These are phyloP conservation scores for Coniochaeta sp. DNA, from an alignment of 2,329 filamentous ascomycete genomes.

Conservation along the genomic window DNA sequence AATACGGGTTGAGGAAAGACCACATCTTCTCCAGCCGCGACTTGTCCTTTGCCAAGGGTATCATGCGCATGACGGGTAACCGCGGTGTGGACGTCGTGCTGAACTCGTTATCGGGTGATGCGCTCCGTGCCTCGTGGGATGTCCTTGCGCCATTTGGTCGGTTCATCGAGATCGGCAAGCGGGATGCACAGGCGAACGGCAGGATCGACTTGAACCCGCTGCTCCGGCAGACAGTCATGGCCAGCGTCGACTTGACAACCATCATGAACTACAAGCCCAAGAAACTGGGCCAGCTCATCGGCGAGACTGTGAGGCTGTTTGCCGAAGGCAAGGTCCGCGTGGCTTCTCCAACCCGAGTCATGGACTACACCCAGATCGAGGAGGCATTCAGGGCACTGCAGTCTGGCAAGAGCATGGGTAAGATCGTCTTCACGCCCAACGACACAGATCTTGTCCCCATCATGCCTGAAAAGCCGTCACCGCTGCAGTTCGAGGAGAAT, in stretches of 20 bases:
- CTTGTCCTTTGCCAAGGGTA: constrained; percentile 20
- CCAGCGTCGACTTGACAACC: neutral
- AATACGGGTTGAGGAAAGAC: constrained; percentile 20
- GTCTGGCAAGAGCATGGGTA: constrained; percentile 4
- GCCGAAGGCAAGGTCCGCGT: neutral
- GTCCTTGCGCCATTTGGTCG: constrained; percentile 34
- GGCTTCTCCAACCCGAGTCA: neutral
- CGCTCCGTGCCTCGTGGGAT: constrained; percentile 33
- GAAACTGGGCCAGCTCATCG: constrained; percentile 14
- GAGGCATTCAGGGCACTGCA: neutral
- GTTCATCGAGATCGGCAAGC: constrained; percentile 38
- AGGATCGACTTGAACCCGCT: neutral
- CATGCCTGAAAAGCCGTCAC: neutral
- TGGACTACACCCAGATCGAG: constrained; percentile 2
- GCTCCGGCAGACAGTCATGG: neutral
- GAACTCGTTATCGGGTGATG: constrained; percentile 32
- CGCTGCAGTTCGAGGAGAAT: neutral
- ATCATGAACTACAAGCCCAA: constrained; percentile 2
- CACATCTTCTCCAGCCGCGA: constrained; percentile 27
- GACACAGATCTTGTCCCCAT: constrained; percentile 1
- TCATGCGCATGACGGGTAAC: constrained; percentile 19
- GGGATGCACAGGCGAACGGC: constrained; percentile 27
- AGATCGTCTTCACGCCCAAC: constrained; percentile 2
- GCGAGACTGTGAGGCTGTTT: constrained; percentile 15
- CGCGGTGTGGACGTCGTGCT: constrained; percentile 30